phyloP scores from a whole-genome alignment of 805 yeast species.

The Wickerhamomyces canadensis region DNA sequence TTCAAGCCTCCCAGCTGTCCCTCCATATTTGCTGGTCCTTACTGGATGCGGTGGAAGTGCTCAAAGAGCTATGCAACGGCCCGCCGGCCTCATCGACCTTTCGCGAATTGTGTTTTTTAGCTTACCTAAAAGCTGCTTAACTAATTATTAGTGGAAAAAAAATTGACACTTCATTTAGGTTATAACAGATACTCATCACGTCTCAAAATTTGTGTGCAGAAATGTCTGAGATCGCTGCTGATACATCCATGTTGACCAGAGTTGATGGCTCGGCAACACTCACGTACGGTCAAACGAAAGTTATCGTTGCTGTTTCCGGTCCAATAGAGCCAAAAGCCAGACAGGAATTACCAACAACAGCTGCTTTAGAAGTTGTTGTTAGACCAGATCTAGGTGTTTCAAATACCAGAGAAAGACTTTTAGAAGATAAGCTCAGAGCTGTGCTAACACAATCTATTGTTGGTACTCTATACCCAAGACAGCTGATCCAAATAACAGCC shows the following conservation, averaged over 20 bases:
- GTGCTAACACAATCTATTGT: conserved; percentile 57
- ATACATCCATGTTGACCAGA: conserved; percentile 34
- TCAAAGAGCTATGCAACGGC: too few relatives aligned
- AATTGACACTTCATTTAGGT: too few relatives aligned
- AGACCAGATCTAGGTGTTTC: conserved; percentile 77
- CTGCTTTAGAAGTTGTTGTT: conserved; percentile 72
- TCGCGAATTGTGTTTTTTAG: too few relatives aligned
- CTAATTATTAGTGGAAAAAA: too few relatives aligned
- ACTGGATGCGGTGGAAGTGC: too few relatives aligned
- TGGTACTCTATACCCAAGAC: conserved; percentile 69
- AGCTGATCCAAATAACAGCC: conserved; percentile 62
- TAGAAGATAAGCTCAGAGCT: conserved; percentile 66
- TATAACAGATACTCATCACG: too few relatives aligned
- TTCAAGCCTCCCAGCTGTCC: too few relatives aligned
- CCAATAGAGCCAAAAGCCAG: conserved; percentile 82
- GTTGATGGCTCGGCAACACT: conserved; percentile 81
- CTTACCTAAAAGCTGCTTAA: too few relatives aligned
- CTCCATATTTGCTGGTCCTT: too few relatives aligned
- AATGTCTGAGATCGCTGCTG: conserved; percentile 6
- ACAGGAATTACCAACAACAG: conserved; percentile 77
- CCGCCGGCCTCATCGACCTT: too few relatives aligned
- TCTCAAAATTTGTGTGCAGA: too few relatives aligned
- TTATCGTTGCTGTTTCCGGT: conserved; percentile 78
- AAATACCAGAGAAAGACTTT: conserved; percentile 63
- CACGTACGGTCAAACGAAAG: conserved; percentile 44